These are phyloP conservation scores for Ballota nigra DNA, from an alignment of 257 asterid species.

Conservation along the genomic window DNA sequence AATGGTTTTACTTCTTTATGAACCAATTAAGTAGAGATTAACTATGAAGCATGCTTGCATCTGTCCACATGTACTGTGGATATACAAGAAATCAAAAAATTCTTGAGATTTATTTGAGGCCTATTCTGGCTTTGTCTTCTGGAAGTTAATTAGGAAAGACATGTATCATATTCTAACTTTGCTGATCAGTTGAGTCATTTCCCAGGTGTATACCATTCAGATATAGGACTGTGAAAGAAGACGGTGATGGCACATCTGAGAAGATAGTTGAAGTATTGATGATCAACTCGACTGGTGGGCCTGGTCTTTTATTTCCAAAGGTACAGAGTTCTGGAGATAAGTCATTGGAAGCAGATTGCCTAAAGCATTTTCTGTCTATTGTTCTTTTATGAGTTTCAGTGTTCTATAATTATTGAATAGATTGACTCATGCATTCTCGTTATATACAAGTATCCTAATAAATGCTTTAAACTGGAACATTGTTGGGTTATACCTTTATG, in stretches of 20 bases:
- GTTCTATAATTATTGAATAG: neutral
- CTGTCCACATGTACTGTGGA: neutral
- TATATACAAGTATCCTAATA: neutral
- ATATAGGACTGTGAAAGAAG: conserved; percentile 40
- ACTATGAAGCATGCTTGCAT: neutral
- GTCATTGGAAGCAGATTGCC: conserved; percentile 6
- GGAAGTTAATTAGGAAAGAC: conserved; percentile 3
- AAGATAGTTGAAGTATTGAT: conserved; percentile 69
- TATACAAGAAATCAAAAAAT: neutral
- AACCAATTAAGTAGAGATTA: neutral
- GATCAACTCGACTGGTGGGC: conserved; percentile 92
- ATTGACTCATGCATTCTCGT: conserved; percentile 1
- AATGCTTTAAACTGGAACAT: neutral
- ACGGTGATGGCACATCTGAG: conserved; percentile 40
- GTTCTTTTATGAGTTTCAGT: conserved; percentile 1
- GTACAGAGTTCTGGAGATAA: conserved; percentile 37
- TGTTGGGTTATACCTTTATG: neutral
- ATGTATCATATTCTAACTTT: neutral
- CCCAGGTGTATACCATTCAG: conserved; percentile 85
- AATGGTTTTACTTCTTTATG: conserved; percentile 3
- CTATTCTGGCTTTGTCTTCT: neutral
- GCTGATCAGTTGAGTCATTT: conserved; percentile 28
- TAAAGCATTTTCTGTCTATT: conserved; percentile 4
- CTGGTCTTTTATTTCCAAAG: conserved; percentile 94
- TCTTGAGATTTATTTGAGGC: neutral